phyloP scores from a whole-genome alignment of 768 basidiomycete genomes.

The Tremella yokohamensis region DNA sequence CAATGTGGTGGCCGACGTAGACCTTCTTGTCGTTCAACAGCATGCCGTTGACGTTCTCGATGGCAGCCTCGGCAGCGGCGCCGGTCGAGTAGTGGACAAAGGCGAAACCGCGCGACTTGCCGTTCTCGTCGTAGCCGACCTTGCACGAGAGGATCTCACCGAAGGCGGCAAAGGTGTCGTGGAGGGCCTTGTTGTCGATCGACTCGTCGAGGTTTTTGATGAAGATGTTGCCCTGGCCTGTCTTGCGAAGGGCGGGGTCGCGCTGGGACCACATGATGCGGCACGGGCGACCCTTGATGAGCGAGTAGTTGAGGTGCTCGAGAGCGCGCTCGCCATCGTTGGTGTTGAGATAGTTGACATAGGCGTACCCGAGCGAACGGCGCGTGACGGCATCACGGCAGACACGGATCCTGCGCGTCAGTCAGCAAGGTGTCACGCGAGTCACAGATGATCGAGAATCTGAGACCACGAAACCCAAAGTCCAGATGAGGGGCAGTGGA shows the following conservation, averaged over 20 bases:
- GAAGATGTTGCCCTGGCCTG: slow-evolving; percentile 98
- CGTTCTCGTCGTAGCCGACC: slow-evolving; percentile 93
- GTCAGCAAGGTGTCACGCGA: not conserved
- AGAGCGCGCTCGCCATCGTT: slow-evolving; percentile 97
- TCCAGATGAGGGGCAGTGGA: too few species aligned
- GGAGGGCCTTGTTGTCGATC: slow-evolving; percentile 99
- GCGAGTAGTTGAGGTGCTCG: slow-evolving; percentile 97
- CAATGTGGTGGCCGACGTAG: slow-evolving; percentile 94
- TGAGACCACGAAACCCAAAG: too few species aligned
- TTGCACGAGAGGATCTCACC: slow-evolving; percentile 99
- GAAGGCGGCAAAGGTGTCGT: slow-evolving; percentile 98
- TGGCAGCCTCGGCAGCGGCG: slow-evolving; percentile 90
- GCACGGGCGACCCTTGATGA: slow-evolving; percentile 80
- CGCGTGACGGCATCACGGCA: slow-evolving; percentile 99
- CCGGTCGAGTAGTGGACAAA: slow-evolving; percentile 99
- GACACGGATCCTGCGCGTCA: slow-evolving; percentile 72
- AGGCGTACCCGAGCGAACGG: slow-evolving; percentile 98
- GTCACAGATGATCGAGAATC: not conserved
- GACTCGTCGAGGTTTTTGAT: slow-evolving; percentile 98
- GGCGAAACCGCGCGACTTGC: slow-evolving; percentile 89
- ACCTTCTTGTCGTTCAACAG: slow-evolving; percentile 99
- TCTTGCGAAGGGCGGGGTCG: slow-evolving; percentile 98
- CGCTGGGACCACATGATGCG: slow-evolving; percentile 99
- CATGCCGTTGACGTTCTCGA: slow-evolving; percentile 99
- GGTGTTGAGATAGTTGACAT: slow-evolving; percentile 97